A percentile compares a stretch with the other conserved stretches of the same genome.
Evolutionary conservation across 495 filamentous ascomycete species (phyloP).

Genomic region (Penicillium cosmopolitanum): DNA sequence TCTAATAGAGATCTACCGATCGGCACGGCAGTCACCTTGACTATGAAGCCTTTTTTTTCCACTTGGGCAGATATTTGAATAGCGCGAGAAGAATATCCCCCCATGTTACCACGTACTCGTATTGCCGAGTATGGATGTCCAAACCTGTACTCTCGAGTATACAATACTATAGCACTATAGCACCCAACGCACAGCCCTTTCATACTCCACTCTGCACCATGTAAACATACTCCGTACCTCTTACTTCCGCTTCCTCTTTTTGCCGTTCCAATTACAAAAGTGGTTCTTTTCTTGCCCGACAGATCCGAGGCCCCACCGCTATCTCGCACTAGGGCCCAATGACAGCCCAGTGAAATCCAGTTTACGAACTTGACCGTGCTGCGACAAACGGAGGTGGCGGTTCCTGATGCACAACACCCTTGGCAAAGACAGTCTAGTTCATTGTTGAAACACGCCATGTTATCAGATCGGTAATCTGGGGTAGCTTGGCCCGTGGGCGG

Average conservation of each 20-base stretch:
- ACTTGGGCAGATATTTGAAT: no score
- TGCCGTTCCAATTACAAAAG: not conserved
- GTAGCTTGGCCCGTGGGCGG: not conserved
- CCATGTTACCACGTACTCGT: no score
- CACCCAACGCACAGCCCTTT: constrained; percentile 4
- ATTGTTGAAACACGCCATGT: constrained; percentile 1
- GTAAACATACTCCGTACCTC: not conserved
- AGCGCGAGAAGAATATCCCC: no score
- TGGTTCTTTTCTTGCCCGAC: constrained; percentile 12
- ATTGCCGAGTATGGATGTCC: not conserved
- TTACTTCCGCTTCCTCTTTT: not conserved
- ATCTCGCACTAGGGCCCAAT: constrained; percentile 9
- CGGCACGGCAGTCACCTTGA: no score
- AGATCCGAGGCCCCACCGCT: constrained; percentile 13
- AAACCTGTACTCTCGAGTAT: no score
- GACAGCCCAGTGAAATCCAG: not conserved
- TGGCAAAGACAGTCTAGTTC: not conserved
- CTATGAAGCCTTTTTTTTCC: no score
- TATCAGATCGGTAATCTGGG: constrained; percentile 3
- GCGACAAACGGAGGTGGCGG: not conserved
- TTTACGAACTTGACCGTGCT: constrained; percentile 3
- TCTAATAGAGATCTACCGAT: no score
- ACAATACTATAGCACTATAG: not conserved
- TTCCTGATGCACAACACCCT: constrained; percentile 4
- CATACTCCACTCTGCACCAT: not conserved